Conservation (phyloP, 2,329 filamentous ascomycete genomes). For the Didymella arachidicola region DNA sequence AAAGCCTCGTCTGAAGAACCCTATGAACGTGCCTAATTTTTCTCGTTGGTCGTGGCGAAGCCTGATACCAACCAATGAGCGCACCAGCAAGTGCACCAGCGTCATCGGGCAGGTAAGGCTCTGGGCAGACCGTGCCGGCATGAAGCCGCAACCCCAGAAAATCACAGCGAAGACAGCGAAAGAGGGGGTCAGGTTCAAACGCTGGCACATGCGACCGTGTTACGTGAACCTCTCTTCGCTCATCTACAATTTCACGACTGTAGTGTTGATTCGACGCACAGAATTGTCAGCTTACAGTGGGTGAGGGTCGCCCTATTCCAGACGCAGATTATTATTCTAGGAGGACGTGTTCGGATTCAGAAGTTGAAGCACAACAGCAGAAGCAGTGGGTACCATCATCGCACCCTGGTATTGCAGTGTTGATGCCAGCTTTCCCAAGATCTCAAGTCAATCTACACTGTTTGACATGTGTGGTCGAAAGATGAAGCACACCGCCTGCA, state of each 20-base stretch:
- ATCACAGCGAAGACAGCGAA: background rate
- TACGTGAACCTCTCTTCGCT: background rate
- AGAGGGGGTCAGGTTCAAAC: no score
- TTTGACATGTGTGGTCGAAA: no score
- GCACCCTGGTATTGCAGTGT: no score
- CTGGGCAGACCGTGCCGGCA: slow-evolving; percentile 14
- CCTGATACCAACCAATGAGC: slow-evolving; percentile 30
- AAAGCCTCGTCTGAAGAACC: slow-evolving; percentile 26
- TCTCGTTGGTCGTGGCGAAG: slow-evolving; percentile 33
- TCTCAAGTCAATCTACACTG: no score
- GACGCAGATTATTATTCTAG: no score
- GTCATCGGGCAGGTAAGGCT: slow-evolving; percentile 33
- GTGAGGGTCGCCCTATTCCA: background rate
- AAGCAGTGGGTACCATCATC: no score
- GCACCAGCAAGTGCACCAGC: slow-evolving; percentile 19
- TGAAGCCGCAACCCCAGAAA: slow-evolving; percentile 7
- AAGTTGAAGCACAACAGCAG: no score
- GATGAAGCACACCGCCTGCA: no score
- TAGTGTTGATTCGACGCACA: background rate
- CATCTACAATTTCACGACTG: background rate
- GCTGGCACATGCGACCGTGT: background rate
- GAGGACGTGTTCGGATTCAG: no score
- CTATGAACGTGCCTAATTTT: slow-evolving; percentile 33
- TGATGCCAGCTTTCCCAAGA: no score
- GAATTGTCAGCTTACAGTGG: background rate